Conservation (phyloP, 2,329 filamentous ascomycete genomes). For the Neopestalotiopsis rosae region DNA sequence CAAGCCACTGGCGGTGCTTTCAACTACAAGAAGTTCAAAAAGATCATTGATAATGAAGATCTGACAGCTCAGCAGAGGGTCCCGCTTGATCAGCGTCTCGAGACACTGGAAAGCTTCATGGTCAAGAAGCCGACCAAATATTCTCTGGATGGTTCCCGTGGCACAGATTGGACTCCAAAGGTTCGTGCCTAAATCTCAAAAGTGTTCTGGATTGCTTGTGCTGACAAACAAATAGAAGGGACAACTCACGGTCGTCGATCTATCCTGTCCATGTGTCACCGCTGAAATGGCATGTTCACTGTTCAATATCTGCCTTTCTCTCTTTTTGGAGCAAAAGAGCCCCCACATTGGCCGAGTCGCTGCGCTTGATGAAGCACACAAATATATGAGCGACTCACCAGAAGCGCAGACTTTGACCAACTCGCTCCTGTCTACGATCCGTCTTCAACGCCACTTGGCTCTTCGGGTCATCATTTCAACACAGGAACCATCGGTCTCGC, state of each 20-base stretch:
- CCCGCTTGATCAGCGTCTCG: constrained; percentile 64
- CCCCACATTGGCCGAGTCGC: constrained; percentile 61
- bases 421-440: constrained; percentile 65
- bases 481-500: constrained; percentile 76
- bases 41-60: constrained; percentile 36
- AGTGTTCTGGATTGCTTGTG: constrained; percentile 27
- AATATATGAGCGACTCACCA: constrained; percentile 67
- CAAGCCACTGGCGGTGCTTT: constrained; percentile 45
- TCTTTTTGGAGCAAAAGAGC: constrained; percentile 64
- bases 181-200: constrained; percentile 21
- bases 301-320: constrained; percentile 72
- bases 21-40: constrained; percentile 55
- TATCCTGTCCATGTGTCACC: constrained; percentile 75
- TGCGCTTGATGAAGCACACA: constrained; percentile 80
- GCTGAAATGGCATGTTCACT: constrained; percentile 70
- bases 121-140: constrained; percentile 21
- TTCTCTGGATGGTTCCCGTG: constrained; percentile 17
- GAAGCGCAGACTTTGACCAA: constrained; percentile 66
- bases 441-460: constrained; percentile 73
- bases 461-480: constrained; percentile 74
- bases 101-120: constrained; percentile 70
- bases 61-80: constrained; percentile 55
- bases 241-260: constrained; percentile 69
- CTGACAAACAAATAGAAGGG: constrained; percentile 42
- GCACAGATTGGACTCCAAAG: constrained; percentile 36